phyloP scores from a whole-genome alignment of 2,329 filamentous ascomycete genomes.

The Didymella pinodella region DNA sequence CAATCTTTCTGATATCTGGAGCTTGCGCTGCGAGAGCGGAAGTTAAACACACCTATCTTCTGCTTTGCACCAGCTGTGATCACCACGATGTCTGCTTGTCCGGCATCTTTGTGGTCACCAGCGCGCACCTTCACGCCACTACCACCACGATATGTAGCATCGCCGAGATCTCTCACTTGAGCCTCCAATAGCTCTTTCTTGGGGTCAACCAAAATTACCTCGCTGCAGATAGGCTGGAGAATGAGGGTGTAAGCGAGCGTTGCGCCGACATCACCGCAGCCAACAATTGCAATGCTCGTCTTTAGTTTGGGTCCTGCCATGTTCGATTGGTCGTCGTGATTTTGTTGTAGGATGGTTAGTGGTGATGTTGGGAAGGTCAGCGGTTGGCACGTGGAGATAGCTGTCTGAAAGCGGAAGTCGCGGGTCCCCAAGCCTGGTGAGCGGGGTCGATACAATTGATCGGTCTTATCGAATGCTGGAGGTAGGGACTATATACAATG shows the following conservation, averaged over 20 bases:
- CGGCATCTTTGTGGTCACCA: constrained; percentile 58
- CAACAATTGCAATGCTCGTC: constrained; percentile 59
- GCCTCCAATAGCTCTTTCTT: constrained; percentile 57
- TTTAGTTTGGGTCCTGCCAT: constrained; percentile 44
- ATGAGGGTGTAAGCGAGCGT: constrained; percentile 62
- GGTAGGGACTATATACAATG: constrained; percentile 14
- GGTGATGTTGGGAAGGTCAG: not conserved
- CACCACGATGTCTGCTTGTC: constrained; percentile 63
- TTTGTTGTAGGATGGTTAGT: not conserved
- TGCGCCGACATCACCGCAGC: constrained; percentile 61
- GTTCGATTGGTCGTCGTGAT: not conserved
- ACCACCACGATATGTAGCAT: constrained; percentile 58
- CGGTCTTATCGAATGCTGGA: not conserved
- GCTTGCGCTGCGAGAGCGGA: not conserved
- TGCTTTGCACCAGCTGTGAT: constrained; percentile 64
- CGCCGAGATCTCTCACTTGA: constrained; percentile 62
- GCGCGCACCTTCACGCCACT: constrained; percentile 55
- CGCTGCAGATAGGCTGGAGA: constrained; percentile 58
- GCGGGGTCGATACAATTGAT: not conserved
- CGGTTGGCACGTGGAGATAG: constrained; percentile 7
- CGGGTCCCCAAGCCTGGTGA: not conserved
- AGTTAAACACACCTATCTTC: constrained; percentile 45
- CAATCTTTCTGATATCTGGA: no score
- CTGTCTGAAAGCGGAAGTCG: constrained; percentile 12
- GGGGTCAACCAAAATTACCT: constrained; percentile 63